phyloP scores from a whole-genome alignment of 345 rosid genomes.

The Sonneratia alba region DNA sequence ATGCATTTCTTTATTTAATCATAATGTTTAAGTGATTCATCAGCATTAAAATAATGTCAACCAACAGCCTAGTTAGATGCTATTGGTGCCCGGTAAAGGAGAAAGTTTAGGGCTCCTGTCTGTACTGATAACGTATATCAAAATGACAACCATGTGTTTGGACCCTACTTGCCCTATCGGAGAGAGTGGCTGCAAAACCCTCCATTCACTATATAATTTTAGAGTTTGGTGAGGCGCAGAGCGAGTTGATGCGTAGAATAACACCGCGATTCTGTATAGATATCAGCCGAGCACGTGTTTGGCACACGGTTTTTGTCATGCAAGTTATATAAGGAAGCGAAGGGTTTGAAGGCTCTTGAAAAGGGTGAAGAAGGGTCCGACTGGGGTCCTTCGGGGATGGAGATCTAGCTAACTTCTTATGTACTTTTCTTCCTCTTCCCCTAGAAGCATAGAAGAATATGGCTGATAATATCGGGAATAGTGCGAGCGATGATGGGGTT shows the following conservation, averaged over 20 bases:
- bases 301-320: not conserved
- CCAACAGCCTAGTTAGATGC: not conserved
- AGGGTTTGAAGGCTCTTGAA: not conserved
- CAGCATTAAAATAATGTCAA: not conserved
- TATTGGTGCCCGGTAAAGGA: not conserved
- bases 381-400: not conserved
- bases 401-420: not conserved
- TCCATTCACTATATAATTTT: not conserved
- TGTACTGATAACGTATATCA: not conserved
- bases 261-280: not conserved
- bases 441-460: not conserved
- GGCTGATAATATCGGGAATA: slow-evolving; percentile 2
- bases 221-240: not conserved
- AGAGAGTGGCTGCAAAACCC: not conserved
- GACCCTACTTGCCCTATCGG: not conserved
- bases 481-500: not conserved
- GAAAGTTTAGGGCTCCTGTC: not conserved
- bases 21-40: not conserved
- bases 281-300: too few relatives aligned
- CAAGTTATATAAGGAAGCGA: not conserved
- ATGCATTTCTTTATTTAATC: not conserved
- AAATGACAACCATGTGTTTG: not conserved
- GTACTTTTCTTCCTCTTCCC: not conserved
- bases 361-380: not conserved
- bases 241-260: not conserved